Percentiles rank a stretch among this genome's conserved stretches.
phyloP scores from a whole-genome alignment of 2,329 filamentous ascomycete genomes.

The Pezicula rhizophila region DNA sequence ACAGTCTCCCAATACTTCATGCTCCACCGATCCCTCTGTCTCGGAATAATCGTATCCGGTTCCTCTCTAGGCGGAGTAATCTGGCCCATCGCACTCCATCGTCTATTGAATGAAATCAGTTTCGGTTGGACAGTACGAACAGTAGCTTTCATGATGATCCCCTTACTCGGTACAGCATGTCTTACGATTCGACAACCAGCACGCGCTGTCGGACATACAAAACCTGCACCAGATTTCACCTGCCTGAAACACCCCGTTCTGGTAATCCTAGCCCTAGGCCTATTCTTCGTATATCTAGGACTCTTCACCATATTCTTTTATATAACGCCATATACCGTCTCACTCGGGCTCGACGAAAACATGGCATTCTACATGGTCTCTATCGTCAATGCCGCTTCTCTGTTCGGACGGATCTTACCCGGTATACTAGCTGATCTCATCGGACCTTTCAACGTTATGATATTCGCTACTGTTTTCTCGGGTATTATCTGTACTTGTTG shows the following conservation, averaged over 20 bases:
- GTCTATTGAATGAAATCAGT: constrained; percentile 23
- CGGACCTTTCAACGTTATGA: constrained; percentile 15
- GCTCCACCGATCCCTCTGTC: constrained; percentile 12
- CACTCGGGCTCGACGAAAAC: constrained; percentile 6
- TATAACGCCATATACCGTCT: constrained; percentile 9
- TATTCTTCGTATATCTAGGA: constrained; percentile 15
- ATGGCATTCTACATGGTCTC: constrained; percentile 17
- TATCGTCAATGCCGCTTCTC: constrained; percentile 14
- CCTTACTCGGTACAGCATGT: constrained; percentile 9
- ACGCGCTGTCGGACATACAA: neutral
- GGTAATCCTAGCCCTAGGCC: constrained; percentile 3
- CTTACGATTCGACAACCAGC: constrained; percentile 5
- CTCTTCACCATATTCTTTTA: constrained; percentile 17
- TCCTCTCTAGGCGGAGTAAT: constrained; percentile 29
- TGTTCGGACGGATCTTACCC: constrained; percentile 15
- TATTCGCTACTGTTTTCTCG: constrained; percentile 8
- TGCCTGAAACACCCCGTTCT: constrained; percentile 10
- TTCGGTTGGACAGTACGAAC: constrained; percentile 24
- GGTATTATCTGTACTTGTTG: constrained; percentile 15
- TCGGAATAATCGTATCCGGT: constrained; percentile 22
- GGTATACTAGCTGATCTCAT: constrained; percentile 13
- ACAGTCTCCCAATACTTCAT: constrained; percentile 13
- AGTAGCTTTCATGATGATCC: constrained; percentile 18
- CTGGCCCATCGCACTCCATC: constrained; percentile 27
- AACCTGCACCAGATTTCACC: constrained; percentile 9